These are phyloP conservation scores for Leccinum pellstonianum DNA, from an alignment of 768 basidiomycete genomes.

Conservation along the genomic window DNA sequence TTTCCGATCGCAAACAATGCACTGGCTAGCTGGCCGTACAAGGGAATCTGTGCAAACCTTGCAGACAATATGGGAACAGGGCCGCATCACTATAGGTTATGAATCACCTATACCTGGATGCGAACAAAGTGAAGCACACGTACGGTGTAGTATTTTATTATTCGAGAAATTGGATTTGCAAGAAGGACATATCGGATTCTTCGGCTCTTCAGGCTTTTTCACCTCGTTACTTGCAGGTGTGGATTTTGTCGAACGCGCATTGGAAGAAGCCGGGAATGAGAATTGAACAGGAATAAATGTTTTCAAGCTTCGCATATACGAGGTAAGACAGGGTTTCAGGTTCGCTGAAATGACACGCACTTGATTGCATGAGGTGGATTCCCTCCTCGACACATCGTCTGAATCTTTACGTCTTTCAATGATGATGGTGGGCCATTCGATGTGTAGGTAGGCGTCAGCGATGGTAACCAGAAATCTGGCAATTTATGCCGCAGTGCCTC, in stretches of 20 bases:
- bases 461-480: conserved; percentile 97
- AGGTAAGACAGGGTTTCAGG: conserved; percentile 1
- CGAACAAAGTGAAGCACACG: conserved; percentile 26
- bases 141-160: conserved; percentile 67
- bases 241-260: conserved; percentile 39
- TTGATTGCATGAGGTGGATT: conserved; percentile 72
- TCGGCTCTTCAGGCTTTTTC: conserved; percentile 51
- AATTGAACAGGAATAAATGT: conserved; percentile 80
- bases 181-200: conserved; percentile 76
- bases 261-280: conserved; percentile 45
- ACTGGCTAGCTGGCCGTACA: conserved; percentile 73
- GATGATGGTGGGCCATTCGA: conserved; percentile 61
- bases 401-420: conserved; percentile 77
- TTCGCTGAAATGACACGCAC: conserved; percentile 45
- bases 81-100: conserved; percentile 60
- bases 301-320: conserved; percentile 59
- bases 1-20: conserved; percentile 78
- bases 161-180: conserved; percentile 87
- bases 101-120: background rate
- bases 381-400: conserved; percentile 86
- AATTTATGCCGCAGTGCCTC: conserved; percentile 85
- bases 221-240: conserved; percentile 35
- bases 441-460: conserved; percentile 80
- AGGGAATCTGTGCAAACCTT: conserved; percentile 89
- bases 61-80: conserved; percentile 91